Conservation (phyloP, 208 protist species). For the Angomonas ambiguus region DNA sequence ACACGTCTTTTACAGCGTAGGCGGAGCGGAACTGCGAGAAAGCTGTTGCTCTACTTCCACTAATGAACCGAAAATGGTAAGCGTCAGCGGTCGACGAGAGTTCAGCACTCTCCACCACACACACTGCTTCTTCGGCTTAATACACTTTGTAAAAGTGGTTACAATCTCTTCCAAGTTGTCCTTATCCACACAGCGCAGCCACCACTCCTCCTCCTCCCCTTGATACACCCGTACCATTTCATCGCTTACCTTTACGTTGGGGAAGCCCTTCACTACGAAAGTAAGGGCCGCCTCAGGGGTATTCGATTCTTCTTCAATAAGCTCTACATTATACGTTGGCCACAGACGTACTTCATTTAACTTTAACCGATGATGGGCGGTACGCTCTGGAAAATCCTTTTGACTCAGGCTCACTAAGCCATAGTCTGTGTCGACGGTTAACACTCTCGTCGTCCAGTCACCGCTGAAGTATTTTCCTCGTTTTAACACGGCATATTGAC, state of each 20-base stretch:
- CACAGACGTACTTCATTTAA: slow-evolving; percentile 11
- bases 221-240: not conserved
- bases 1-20: too few relatives aligned
- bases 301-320: not conserved
- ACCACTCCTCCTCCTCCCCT: slow-evolving; percentile 3
- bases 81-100: not conserved
- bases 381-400: slow-evolving; percentile 4
- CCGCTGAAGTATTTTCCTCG: not conserved
- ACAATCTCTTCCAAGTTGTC: not conserved
- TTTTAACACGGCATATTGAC: not conserved
- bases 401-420: slow-evolving; percentile 10
- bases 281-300: not conserved
- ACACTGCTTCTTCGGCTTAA: not conserved
- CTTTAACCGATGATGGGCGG: slow-evolving; percentile 7
- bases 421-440: slow-evolving; percentile 8
- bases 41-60: not conserved
- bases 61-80: not conserved
- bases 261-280: slow-evolving; percentile 1
- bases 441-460: slow-evolving; percentile 6
- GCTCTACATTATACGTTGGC: not conserved
- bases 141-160: not conserved
- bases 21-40: not conserved
- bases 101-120: not conserved
- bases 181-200: not conserved
- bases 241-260: not conserved